Conservation (phyloP, 2,329 filamentous ascomycete species). For the Arthrobotrys musiformis region DNA sequence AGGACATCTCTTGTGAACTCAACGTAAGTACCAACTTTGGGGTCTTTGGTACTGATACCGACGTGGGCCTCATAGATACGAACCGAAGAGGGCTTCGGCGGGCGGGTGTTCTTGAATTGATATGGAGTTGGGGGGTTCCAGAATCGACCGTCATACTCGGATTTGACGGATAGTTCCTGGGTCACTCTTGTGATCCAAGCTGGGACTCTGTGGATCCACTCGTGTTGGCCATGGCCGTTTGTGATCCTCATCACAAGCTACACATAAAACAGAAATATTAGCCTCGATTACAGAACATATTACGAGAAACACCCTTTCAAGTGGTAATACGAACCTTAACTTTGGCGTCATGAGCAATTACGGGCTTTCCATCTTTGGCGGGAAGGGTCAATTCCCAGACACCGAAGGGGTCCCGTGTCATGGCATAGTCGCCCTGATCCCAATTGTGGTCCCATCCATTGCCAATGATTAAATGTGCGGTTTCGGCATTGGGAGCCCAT, state of each 20-base stretch:
- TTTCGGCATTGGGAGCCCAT: slow-evolving; percentile 90
- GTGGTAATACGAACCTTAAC: slow-evolving; percentile 76
- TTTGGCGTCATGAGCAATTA: slow-evolving; percentile 92
- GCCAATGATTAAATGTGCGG: slow-evolving; percentile 79
- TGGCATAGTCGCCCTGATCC: slow-evolving; percentile 82
- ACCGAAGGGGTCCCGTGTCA: slow-evolving; percentile 86
- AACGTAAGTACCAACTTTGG: slow-evolving; percentile 91
- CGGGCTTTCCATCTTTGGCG: slow-evolving; percentile 76
- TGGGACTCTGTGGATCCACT: slow-evolving; percentile 86
- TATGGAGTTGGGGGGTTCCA: slow-evolving; percentile 92
- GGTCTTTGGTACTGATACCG: slow-evolving; percentile 92
- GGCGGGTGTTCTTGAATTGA: slow-evolving; percentile 82
- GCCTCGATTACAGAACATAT: neutral
- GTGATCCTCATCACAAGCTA: slow-evolving; percentile 86
- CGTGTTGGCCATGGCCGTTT: slow-evolving; percentile 68
- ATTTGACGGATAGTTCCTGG: slow-evolving; percentile 88
- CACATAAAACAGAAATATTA: neutral
- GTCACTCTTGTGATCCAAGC: slow-evolving; percentile 98
- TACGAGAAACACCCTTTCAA: neutral
- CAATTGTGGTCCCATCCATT: slow-evolving; percentile 72
- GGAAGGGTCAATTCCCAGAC: slow-evolving; percentile 86
- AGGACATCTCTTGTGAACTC: slow-evolving; percentile 95
- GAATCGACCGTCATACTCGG: slow-evolving; percentile 92
- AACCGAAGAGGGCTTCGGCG: slow-evolving; percentile 83
- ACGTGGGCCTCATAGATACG: slow-evolving; percentile 99